phyloP scores from a whole-genome alignment of 768 basidiomycete species.

The Pisolithus sp. region DNA sequence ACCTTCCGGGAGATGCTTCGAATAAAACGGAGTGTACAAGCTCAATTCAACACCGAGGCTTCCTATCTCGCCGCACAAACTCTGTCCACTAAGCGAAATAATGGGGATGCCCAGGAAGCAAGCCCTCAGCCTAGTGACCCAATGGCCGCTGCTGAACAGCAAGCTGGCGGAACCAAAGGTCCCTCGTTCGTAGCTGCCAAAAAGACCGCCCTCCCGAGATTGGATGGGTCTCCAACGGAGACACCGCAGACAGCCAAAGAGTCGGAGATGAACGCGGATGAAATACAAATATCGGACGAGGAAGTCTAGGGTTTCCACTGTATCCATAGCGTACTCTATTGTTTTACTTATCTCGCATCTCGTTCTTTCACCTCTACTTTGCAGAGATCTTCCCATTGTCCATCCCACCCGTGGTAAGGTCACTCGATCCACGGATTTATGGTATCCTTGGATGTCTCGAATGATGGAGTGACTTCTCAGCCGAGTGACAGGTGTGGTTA shows the following conservation, averaged over 20 bases:
- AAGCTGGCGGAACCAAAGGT: constrained; percentile 49
- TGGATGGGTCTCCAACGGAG: constrained; percentile 31
- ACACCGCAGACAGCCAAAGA: constrained; percentile 24
- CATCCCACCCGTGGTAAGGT: constrained; percentile 56
- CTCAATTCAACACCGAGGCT: constrained; percentile 96
- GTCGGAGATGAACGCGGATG: constrained; percentile 55
- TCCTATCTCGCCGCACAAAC: constrained; percentile 91
- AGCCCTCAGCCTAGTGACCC: constrained; percentile 52
- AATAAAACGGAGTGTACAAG: constrained; percentile 97
- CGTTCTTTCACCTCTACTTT: constrained; percentile 68
- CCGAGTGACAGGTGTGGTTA: no score
- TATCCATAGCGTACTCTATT: constrained; percentile 11
- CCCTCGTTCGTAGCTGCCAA: constrained; percentile 77
- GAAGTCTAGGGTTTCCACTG: constrained; percentile 44
- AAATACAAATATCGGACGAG: constrained; percentile 86
- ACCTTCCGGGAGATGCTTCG: constrained; percentile 94
- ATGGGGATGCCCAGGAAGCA: constrained; percentile 40
- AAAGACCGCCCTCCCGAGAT: constrained; percentile 37
- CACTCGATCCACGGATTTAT: constrained; percentile 67
- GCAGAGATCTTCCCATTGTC: constrained; percentile 73
- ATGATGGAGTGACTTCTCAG: constrained; percentile 55
- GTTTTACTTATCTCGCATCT: constrained; percentile 32
- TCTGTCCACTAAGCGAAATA: constrained; percentile 58
- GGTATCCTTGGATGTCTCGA: constrained; percentile 59
- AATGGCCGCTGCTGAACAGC: constrained; percentile 81